These are phyloP conservation scores for Colletotrichum tropicale DNA, from an alignment of 2,329 filamentous ascomycete genomes.

Conservation along the genomic window DNA sequence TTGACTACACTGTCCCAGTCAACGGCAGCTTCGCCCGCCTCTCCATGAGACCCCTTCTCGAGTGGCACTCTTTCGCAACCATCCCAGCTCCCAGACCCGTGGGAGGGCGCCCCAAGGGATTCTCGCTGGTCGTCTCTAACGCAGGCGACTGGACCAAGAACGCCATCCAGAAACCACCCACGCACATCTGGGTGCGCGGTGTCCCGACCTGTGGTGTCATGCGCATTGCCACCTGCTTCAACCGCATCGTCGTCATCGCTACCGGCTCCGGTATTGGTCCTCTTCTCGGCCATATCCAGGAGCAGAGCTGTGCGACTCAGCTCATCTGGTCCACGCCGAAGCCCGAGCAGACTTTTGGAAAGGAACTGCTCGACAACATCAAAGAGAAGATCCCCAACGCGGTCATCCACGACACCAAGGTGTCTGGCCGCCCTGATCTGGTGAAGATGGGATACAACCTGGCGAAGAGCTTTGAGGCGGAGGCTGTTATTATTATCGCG, in stretches of 20 bases:
- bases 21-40: slow-evolving; percentile 55
- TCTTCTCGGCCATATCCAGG: slow-evolving; percentile 63
- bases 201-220: slow-evolving; percentile 71
- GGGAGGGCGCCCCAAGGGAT: slow-evolving; percentile 44
- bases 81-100: slow-evolving; percentile 58
- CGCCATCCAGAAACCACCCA: slow-evolving; percentile 66
- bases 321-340: slow-evolving; percentile 72
- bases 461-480: slow-evolving; percentile 58
- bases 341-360: slow-evolving; percentile 67
- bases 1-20: slow-evolving; percentile 63
- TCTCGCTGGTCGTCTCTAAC: slow-evolving; percentile 73
- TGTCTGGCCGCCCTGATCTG: slow-evolving; percentile 62
- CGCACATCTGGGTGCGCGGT: slow-evolving; percentile 70
- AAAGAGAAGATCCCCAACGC: slow-evolving; percentile 63
- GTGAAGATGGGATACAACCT: slow-evolving; percentile 57
- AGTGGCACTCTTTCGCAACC: slow-evolving; percentile 80
- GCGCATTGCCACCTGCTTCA: slow-evolving; percentile 70
- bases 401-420: slow-evolving; percentile 71
- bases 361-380: slow-evolving; percentile 60
- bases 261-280: slow-evolving; percentile 79
- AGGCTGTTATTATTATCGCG: slow-evolving; percentile 76
- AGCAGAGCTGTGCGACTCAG: slow-evolving; percentile 53
- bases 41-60: slow-evolving; percentile 65
- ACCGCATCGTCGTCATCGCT: slow-evolving; percentile 67
- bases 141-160: slow-evolving; percentile 78